A percentile compares a stretch with the other conserved stretches of the same genome.
Evolutionary conservation across 495 filamentous ascomycete genomes (phyloP).

Genomic region (Tuber calosporum): DNA sequence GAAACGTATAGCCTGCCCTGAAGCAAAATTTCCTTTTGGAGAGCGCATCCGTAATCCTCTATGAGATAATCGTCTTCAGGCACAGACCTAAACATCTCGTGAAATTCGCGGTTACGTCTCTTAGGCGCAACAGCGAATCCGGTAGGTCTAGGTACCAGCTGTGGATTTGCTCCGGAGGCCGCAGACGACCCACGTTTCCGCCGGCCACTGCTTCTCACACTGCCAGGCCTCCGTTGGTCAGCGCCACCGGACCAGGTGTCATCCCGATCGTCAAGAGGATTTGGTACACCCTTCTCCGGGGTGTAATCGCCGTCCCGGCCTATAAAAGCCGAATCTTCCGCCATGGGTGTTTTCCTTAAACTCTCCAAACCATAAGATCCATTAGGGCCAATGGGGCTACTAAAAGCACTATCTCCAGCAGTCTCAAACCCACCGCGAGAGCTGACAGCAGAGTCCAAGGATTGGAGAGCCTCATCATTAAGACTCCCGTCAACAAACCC

Average conservation of each 20-base stretch:
- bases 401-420: constrained; percentile 27
- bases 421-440: constrained; percentile 26
- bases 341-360: constrained; percentile 30
- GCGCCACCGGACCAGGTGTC: constrained; percentile 47
- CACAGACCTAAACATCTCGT: constrained; percentile 86
- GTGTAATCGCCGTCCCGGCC: constrained; percentile 15
- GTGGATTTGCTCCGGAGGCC: constrained; percentile 58
- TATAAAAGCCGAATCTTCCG: constrained; percentile 34
- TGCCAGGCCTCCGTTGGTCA: constrained; percentile 58
- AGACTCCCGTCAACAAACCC: constrained; percentile 10
- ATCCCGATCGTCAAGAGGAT: constrained; percentile 54
- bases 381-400: constrained; percentile 5
- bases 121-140: constrained; percentile 95
- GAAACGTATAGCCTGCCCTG: constrained; percentile 93
- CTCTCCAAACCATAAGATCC: not conserved
- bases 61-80: constrained; percentile 97
- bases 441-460: constrained; percentile 24
- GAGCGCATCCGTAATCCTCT: constrained; percentile 93
- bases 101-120: constrained; percentile 93
- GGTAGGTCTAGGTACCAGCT: constrained; percentile 62
- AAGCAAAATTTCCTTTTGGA: constrained; percentile 91
- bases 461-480: constrained; percentile 22
- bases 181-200: constrained; percentile 78
- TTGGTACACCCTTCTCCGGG: constrained; percentile 20
- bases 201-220: constrained; percentile 63